Conservation (phyloP, 2,329 filamentous ascomycete genomes). For the Alternaria atra region DNA sequence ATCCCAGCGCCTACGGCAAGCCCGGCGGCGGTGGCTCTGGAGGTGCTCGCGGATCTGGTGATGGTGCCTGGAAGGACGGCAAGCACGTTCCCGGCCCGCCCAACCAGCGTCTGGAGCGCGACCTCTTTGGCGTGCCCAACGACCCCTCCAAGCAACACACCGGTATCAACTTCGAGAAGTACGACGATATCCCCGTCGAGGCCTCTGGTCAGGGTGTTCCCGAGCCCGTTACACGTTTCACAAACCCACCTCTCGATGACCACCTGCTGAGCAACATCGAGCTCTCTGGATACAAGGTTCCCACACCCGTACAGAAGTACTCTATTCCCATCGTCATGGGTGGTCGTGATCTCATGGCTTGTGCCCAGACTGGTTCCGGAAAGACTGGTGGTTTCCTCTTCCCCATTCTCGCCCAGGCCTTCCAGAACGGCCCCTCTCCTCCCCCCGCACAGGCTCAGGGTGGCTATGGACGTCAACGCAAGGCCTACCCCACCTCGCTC, state of each 20-base stretch:
- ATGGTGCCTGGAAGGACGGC: conserved; percentile 95
- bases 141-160: conserved; percentile 96
- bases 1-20: conserved; percentile 70
- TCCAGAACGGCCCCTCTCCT: conserved; percentile 83
- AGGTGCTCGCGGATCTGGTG: conserved; percentile 82
- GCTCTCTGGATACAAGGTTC: conserved; percentile 91
- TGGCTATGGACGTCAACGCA: conserved; percentile 83
- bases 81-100: conserved; percentile 92
- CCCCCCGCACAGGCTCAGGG: conserved; percentile 70
- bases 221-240: conserved; percentile 89
- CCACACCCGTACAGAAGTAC: conserved; percentile 98
- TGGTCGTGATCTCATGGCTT: conserved; percentile 98
- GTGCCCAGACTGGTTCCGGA: conserved; percentile 98
- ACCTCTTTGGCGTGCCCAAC: conserved; percentile 90
- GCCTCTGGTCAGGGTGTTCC: conserved; percentile 93
- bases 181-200: conserved; percentile 98
- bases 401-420: conserved; percentile 98
- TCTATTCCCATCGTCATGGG: conserved; percentile 99
- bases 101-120: conserved; percentile 90
- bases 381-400: conserved; percentile 99
- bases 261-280: conserved; percentile 93
- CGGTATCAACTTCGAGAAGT: conserved; percentile 99
- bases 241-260: conserved; percentile 92
- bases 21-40: conserved; percentile 59
- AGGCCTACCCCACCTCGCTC: conserved; percentile 95